Evolutionary conservation across 371 early-diverging fungal genomes (phyloP).

Genomic region (Mortierella sp.): DNA sequence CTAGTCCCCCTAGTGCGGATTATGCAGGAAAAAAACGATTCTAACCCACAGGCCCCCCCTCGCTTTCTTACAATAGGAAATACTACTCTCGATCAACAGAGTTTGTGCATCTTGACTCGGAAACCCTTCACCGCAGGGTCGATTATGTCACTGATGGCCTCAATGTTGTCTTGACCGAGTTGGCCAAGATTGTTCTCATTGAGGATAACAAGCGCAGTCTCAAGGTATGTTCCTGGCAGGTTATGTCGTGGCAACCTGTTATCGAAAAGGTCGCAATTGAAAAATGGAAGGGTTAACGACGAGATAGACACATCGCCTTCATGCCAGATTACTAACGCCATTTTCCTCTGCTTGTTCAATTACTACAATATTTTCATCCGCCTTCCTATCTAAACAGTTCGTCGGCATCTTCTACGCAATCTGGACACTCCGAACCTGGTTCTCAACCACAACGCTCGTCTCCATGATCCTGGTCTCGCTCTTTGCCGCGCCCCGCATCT

Average conservation of each 20-base stretch:
- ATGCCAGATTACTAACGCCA: background rate
- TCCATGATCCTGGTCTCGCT: slow-evolving; percentile 61
- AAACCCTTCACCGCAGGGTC: slow-evolving; percentile 52
- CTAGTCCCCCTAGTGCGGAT: background rate
- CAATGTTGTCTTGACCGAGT: slow-evolving; percentile 62
- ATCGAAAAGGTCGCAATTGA: background rate
- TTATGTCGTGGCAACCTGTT: too few relatives aligned
- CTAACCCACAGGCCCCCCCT: background rate
- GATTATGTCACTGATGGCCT: slow-evolving; percentile 60
- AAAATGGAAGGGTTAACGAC: background rate
- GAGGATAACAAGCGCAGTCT: slow-evolving; percentile 65
- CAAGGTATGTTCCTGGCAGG: slow-evolving; percentile 16
- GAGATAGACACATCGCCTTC: background rate
- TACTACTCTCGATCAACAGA: slow-evolving; percentile 41
- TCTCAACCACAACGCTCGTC: slow-evolving; percentile 67
- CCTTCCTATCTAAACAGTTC: slow-evolving; percentile 26
- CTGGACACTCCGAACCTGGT: slow-evolving; percentile 70
- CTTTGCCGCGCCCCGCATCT: slow-evolving; percentile 65
- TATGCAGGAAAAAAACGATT: background rate
- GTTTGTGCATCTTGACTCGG: slow-evolving; percentile 42
- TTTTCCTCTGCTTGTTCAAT: background rate
- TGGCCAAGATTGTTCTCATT: slow-evolving; percentile 66
- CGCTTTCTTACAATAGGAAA: slow-evolving; percentile 11
- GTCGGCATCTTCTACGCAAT: slow-evolving; percentile 62
- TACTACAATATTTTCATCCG: background rate